Evolutionary conservation across 2,329 filamentous ascomycete species (phyloP), one percentile per base, ranked within the genome.

Genomic region (Colletotrichum liaoningense): DNA sequence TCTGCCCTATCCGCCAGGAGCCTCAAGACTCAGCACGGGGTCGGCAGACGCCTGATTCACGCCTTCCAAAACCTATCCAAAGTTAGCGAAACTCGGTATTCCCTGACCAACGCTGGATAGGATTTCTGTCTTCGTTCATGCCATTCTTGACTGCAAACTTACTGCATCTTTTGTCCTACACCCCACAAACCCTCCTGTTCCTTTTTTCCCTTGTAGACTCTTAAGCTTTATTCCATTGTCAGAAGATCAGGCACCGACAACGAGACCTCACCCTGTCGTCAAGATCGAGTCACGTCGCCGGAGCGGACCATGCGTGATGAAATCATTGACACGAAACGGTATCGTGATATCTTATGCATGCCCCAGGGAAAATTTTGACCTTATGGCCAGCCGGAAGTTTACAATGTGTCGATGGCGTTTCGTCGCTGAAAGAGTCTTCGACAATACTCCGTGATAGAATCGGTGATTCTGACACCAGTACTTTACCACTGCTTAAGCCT

Each of bases 41-140:
- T 33, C 60, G 35, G 60, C 70, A 69, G 42, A 60, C 62, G 26
- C 46, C 28, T 69, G 49, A 49, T 70, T 62, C 67, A 42, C 68
- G 55, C 66, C 33, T n/a, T 19, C 22, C 42, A 22, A 22, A 49
- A 49, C 12, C 38, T 28, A 12, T 55, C 24, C 8, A 42, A 56
- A 26, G 67, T 67, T 56, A 49, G 26, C 57, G n/a, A 46, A 38
- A 28, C 56, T 66, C 35, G 49, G 11, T 28, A 22, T 38, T 56
- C 35, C 58, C 54, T 68, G 57, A 5, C 46, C 30, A 24, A 16
- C 52, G 60, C 57, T 72, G 71, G 46, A 16, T 30, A 42, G 26
- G 57, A 74, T 67, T 16, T 11, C 33, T 42, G 62, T 42, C 19
- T 19, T 63, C 38, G 35, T 59, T 74, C 38, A 74, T 74, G 72